Evolutionary conservation across 352 stramenopile species (phyloP).

Genomic region (Phytophthora pinifolia): DNA sequence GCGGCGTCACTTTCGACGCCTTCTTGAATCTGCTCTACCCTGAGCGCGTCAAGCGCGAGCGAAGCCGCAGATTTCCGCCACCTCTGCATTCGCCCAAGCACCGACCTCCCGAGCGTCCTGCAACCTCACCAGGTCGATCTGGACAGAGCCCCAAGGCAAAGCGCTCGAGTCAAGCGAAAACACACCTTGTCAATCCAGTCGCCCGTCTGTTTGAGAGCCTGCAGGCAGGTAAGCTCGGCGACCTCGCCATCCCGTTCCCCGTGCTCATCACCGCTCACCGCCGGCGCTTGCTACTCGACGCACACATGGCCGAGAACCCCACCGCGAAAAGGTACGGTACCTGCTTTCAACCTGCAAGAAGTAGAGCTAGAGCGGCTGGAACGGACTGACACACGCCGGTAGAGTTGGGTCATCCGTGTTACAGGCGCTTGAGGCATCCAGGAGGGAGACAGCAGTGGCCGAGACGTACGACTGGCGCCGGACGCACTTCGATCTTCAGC

Average conservation of each 20-base stretch:
- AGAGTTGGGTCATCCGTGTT: slow-evolving; percentile 42
- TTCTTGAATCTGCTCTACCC: slow-evolving; percentile 76
- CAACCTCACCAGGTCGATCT: slow-evolving; percentile 5
- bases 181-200: slow-evolving; percentile 47
- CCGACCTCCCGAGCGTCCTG: slow-evolving; percentile 9
- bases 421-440: slow-evolving; percentile 62
- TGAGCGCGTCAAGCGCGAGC: slow-evolving; percentile 43
- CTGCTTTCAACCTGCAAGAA: background rate
- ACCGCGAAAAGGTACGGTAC: slow-evolving; percentile 38
- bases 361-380: background rate
- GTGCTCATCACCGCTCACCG: slow-evolving; percentile 81
- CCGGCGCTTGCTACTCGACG: slow-evolving; percentile 78
- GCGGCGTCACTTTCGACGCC: slow-evolving; percentile 72
- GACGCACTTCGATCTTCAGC: slow-evolving; percentile 25
- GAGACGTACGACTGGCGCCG: slow-evolving; percentile 26
- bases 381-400: slow-evolving; percentile 6
- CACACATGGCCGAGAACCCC: slow-evolving; percentile 76
- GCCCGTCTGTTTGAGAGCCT: slow-evolving; percentile 80
- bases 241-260: slow-evolving; percentile 72
- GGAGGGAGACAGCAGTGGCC: slow-evolving; percentile 1
- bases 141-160: slow-evolving; percentile 13
- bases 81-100: slow-evolving; percentile 53
- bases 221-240: slow-evolving; percentile 73
- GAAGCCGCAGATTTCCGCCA: slow-evolving; percentile 13
- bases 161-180: slow-evolving; percentile 3